Base-by-base conservation (phyloP, 495 filamentous ascomycete species). In the Neurospora sp. region DNA sequence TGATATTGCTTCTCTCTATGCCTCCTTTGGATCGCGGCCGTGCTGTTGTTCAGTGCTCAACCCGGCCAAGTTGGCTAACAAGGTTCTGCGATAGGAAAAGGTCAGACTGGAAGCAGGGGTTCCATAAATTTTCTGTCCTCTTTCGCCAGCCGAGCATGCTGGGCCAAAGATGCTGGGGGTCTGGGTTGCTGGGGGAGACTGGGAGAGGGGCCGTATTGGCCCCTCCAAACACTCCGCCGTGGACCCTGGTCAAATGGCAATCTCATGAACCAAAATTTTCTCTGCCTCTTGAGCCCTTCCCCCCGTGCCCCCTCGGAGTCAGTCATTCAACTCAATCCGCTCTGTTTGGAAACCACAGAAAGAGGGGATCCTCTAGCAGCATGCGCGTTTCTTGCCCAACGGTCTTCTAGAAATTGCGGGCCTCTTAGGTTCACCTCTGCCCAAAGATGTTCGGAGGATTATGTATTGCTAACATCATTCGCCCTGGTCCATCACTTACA, bases 381-480 rank as follows among this genome's bases (percentile, higher is more conserved):
- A 80, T 80, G 79, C 78, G 82, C 77, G 78, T 81, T 83, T 80
- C 59, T 80, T 82, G 74, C 78, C 83, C 82, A 84, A 83, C 83
- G 84, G 81, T 82, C 79, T 82, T 84, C 79, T 84, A 79, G 77
- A 83, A 83, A 81, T 79, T 83, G 83, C 80, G 81, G 83, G 80
- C 48, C 48, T 77, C 77, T 62, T 62, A 16, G 39, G 35, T 18
- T 66, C 54, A 35, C 14, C 27, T 66, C 59, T 72, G 72, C 76
- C 62, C 74, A 76, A 70, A 70, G 66, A 62, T 75, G 77, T 74
- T 85, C 83, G 83, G 83, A 85, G 81, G 81, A 82, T 85, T 84
- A 18, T 31, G 54, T 35, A 79, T 82, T 78, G 78, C 79, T 79
- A 82, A 82, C 81, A 85, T 84, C 82, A 83, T 79, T 79, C 76